A percentile compares a stretch with the other conserved stretches of the same genome.
These are phyloP conservation scores for Acanthamoeba culbertsoni DNA, from an alignment of 208 protist species.

Conservation along the genomic window DNA sequence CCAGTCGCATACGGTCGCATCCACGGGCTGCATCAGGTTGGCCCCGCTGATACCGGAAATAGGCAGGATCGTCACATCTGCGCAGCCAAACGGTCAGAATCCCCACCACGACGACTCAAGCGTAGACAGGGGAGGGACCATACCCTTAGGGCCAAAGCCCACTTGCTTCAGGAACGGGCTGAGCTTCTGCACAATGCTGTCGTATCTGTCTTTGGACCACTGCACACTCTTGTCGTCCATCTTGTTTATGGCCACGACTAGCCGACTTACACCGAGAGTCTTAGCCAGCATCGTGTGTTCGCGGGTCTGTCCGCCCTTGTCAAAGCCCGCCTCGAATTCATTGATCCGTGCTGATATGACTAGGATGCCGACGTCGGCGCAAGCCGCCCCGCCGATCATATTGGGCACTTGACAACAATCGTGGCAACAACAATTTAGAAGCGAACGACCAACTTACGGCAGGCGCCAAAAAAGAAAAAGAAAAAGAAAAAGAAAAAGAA, in stretches of 20 bases:
- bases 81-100: neutral
- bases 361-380: slow-evolving; percentile 98
- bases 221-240: slow-evolving; percentile 97
- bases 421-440: slow-evolving; percentile 19
- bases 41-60: slow-evolving; percentile 92
- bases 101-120: neutral
- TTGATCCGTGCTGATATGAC: slow-evolving; percentile 98
- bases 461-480: neutral
- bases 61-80: slow-evolving; percentile 93
- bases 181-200: slow-evolving; percentile 94
- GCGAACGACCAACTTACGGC: no score
- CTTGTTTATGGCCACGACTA: slow-evolving; percentile 99
- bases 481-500: neutral
- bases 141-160: slow-evolving; percentile 89
- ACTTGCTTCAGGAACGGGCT: slow-evolving; percentile 94
- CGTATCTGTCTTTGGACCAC: slow-evolving; percentile 94
- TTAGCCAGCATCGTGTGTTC: slow-evolving; percentile 99
- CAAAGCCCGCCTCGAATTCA: slow-evolving; percentile 99
- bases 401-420: slow-evolving; percentile 91
- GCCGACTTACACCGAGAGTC: slow-evolving; percentile 95
- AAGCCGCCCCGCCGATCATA: slow-evolving; percentile 98
- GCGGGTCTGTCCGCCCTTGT: slow-evolving; percentile 97
- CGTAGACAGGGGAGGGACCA: neutral
- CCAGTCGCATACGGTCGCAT: slow-evolving; percentile 82
- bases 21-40: slow-evolving; percentile 91